Percentiles rank a stretch among this genome's conserved stretches.
Evolutionary conservation across 257 asterid genomes (phyloP).

Genomic region (Salvia rosmarinus): DNA sequence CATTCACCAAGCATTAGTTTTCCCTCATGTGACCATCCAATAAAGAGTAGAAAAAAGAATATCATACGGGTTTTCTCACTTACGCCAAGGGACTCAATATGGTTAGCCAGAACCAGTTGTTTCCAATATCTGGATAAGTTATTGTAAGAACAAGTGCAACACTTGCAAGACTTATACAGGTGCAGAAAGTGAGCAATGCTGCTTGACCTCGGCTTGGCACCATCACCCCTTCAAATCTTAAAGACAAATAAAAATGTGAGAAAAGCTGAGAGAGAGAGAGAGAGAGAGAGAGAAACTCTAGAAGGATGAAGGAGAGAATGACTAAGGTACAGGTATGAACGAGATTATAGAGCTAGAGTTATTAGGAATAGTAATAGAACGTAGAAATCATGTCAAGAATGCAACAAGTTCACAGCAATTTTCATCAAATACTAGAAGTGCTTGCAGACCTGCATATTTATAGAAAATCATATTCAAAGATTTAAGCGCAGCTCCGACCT

Average conservation of each 20-base stretch:
- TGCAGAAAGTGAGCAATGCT: slow-evolving; percentile 87
- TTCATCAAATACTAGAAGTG: neutral
- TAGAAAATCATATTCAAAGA: neutral
- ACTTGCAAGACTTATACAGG: slow-evolving; percentile 90
- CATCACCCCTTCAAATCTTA: slow-evolving; percentile 94
- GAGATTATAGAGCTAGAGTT: neutral
- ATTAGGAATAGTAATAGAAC: neutral
- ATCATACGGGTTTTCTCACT: slow-evolving; percentile 35
- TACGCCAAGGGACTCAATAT: slow-evolving; percentile 87
- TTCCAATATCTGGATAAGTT: slow-evolving; percentile 84
- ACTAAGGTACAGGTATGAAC: neutral
- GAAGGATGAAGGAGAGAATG: neutral
- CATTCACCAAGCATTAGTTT: slow-evolving; percentile 11
- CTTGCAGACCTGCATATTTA: neutral
- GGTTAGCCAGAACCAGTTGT: slow-evolving; percentile 82
- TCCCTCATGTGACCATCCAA: neutral
- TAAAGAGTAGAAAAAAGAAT: neutral
- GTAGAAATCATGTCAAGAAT: neutral
- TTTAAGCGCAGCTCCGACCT: slow-evolving; percentile 5
- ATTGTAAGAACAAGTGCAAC: slow-evolving; percentile 93
- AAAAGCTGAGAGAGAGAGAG: neutral
- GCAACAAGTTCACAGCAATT: neutral
- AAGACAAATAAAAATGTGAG: neutral
- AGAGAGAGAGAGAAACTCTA: neutral
- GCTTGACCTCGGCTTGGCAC: slow-evolving; percentile 96